Evolutionary conservation across 2,329 filamentous ascomycete species (phyloP), one percentile per base, ranked within the genome.

Genomic region (Lachnellula subtilissima): DNA sequence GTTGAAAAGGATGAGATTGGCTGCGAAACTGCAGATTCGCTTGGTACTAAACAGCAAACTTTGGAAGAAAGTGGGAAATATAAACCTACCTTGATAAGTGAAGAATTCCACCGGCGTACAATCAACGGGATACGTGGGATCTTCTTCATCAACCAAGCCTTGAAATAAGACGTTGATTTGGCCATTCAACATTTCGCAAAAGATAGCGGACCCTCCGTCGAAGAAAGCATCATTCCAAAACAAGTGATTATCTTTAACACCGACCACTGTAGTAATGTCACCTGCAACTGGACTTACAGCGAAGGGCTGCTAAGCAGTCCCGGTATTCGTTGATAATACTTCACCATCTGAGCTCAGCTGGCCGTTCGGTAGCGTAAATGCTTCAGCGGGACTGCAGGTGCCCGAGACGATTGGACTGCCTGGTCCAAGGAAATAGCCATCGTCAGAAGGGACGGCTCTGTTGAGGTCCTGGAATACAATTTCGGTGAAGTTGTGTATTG

Each of bases 201-300:
- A 53, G 17, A 48, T 8, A 5, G 51, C 42, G 5, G 6, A 14
- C 5, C 42, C 42, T 12, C 43, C 51, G 1, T 19, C 22, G 32
- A 48, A 53, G 19, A n/a, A 11, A 14, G 43, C 15, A 19, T 53
- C 4, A 64, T 59, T 0, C 73, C 64, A 51, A 71, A 65, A 8
- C 78, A 63, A 3, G 68, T 70, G 12, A 60, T 53, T 6, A 72
- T 71, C 76, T 75, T 78, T 3, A 63, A 60, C 0, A 53, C 23
- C 0, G 75, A 76, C 5, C 77, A 59, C 46, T 8, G 35, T 43
- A 25, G n/a, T 42, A 28, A 51, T 51, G 25, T 28, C 40, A 6
- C 37, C 23, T 5, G 35, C 4, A 3, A 9, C 25, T 15, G 35
- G 17, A 15, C 11, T 25, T 2, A 15, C 1, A 11, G 7, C 15